phyloP scores from a whole-genome alignment of 73 alveolate species.

The Blepharisma japonicum region DNA sequence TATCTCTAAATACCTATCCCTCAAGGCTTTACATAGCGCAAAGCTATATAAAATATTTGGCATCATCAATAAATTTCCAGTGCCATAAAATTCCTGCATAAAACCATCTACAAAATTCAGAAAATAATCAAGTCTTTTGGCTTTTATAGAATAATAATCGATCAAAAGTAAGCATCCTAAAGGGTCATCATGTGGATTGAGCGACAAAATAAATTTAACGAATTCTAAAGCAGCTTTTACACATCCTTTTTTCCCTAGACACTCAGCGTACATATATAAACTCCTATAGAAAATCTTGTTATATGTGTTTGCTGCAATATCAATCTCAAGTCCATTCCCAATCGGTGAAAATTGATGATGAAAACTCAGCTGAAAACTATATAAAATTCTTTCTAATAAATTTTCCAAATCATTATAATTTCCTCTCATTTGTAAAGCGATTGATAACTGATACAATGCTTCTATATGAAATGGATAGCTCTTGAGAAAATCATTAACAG shows the following conservation, averaged over 20 bases:
- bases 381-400: conserved; percentile 33
- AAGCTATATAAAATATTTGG: conserved; percentile 61
- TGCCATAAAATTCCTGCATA: conserved; percentile 48
- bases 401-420: conserved; percentile 28
- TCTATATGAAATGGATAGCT: conserved; percentile 34
- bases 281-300: conserved; percentile 49
- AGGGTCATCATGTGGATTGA: conserved; percentile 59
- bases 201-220: conserved; percentile 51
- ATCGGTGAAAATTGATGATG: conserved; percentile 34
- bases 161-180: conserved; percentile 60
- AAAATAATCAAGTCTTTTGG: conserved; percentile 52
- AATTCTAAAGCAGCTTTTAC: conserved; percentile 63
- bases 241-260: conserved; percentile 74
- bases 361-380: conserved; percentile 32
- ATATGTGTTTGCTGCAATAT: conserved; percentile 39
- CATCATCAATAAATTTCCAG: conserved; percentile 37
- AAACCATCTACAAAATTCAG: conserved; percentile 41
- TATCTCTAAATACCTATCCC: neutral
- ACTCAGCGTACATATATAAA: conserved; percentile 57
- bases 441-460: conserved; percentile 26
- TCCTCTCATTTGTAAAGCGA: conserved; percentile 29
- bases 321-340: conserved; percentile 33
- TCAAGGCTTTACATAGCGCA: conserved; percentile 48
- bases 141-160: conserved; percentile 65
- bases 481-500: conserved; percentile 25